These are phyloP conservation scores for Amoebophrya sp. DNA, from an alignment of 169 alveolate species.

Conservation along the genomic window DNA sequence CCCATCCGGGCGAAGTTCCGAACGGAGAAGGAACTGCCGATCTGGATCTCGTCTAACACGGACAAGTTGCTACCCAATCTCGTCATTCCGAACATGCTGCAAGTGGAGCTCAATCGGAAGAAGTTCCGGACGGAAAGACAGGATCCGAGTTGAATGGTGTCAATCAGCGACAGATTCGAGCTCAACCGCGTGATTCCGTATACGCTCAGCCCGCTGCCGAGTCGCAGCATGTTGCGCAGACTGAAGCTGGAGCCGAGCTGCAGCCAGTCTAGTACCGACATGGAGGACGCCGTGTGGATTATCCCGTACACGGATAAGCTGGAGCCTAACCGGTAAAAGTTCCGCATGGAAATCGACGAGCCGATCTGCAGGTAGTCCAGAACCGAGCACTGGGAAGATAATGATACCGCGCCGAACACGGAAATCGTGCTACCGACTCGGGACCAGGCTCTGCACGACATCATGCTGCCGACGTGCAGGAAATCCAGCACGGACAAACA, in stretches of 20 bases:
- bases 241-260: neutral
- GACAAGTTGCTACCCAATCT: neutral
- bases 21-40: constrained; percentile 10
- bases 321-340: neutral
- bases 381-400: neutral
- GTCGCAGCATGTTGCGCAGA: neutral
- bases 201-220: neutral
- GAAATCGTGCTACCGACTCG: neutral
- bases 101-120: neutral
- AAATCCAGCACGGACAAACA: neutral
- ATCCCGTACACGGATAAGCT: neutral
- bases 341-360: neutral
- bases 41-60: neutral
- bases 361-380: constrained; percentile 25
- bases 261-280: neutral
- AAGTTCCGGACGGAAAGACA: neutral
- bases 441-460: neutral
- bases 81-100: neutral
- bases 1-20: constrained; percentile 22
- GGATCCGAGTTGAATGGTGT: neutral
- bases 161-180: neutral
- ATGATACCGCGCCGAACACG: neutral
- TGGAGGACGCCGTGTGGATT: neutral
- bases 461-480: neutral
- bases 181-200: neutral